Conservation (phyloP, 768 basidiomycete species). For the Lactarius quietus region DNA sequence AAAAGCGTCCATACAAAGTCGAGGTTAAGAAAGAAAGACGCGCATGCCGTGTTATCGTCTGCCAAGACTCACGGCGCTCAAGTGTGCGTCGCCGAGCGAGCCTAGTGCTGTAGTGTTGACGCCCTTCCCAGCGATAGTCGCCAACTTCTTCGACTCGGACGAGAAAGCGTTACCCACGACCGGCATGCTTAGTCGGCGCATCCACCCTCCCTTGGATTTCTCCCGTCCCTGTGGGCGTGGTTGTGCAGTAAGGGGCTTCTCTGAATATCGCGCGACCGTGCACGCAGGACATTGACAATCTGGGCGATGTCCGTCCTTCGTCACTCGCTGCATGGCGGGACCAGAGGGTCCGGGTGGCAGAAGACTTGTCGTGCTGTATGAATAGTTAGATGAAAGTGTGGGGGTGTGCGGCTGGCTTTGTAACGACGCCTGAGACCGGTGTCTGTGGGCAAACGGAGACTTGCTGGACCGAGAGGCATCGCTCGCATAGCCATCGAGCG, state of each 20-base stretch:
- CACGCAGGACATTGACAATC: constrained; percentile 67
- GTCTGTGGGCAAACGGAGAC: constrained; percentile 23
- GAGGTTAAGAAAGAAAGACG: not conserved
- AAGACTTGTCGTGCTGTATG: constrained; percentile 44
- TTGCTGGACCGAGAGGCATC: constrained; percentile 32
- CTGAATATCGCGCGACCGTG: constrained; percentile 52
- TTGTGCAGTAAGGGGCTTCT: constrained; percentile 36
- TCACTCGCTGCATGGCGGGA: constrained; percentile 25
- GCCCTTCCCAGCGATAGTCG: constrained; percentile 7
- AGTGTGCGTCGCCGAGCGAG: constrained; percentile 18
- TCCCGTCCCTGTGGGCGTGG: constrained; percentile 46
- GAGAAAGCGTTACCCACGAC: constrained; percentile 53
- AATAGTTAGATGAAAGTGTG: constrained; percentile 32
- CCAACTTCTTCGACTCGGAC: constrained; percentile 49
- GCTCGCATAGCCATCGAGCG: constrained; percentile 29
- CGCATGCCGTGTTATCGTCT: constrained; percentile 3
- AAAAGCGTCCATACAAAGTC: not conserved
- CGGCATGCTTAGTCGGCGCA: constrained; percentile 74
- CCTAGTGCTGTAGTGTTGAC: not conserved
- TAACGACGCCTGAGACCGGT: constrained; percentile 19
- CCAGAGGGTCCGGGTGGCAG: constrained; percentile 33
- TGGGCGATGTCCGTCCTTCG: constrained; percentile 45
- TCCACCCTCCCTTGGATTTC: constrained; percentile 69
- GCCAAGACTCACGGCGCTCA: constrained; percentile 16
- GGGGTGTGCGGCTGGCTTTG: constrained; percentile 13